phyloP scores from a whole-genome alignment of 2,329 filamentous ascomycete genomes.

The Aureobasidium sp. region DNA sequence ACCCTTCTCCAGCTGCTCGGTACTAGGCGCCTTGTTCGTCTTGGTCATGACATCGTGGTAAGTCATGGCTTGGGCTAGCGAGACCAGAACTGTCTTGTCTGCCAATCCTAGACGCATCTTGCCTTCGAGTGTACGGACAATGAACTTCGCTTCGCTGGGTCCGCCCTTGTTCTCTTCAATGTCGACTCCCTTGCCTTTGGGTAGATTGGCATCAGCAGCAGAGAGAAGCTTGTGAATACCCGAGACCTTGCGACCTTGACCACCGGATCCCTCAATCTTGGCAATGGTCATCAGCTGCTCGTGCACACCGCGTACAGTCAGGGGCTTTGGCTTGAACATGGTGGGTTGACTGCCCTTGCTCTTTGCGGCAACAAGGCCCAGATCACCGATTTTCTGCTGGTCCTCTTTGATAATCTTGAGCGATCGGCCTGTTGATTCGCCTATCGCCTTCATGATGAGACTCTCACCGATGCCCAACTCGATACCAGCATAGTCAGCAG shows the following conservation, averaged over 20 bases:
- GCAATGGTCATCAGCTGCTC: conserved; percentile 84
- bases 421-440: conserved; percentile 84
- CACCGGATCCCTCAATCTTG: conserved; percentile 75
- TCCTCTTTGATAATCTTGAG: conserved; percentile 87
- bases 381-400: conserved; percentile 91
- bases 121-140: conserved; percentile 88
- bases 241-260: conserved; percentile 85
- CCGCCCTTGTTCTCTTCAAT: conserved; percentile 90
- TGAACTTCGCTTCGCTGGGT: conserved; percentile 87
- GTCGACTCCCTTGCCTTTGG: conserved; percentile 63
- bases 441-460: conserved; percentile 97
- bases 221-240: conserved; percentile 96
- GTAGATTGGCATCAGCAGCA: conserved; percentile 68
- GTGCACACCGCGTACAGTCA: conserved; percentile 82
- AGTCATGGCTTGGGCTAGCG: conserved; percentile 81
- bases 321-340: conserved; percentile 93
- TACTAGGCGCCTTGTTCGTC: conserved; percentile 60
- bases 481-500: conserved; percentile 91
- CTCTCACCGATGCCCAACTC: conserved; percentile 98
- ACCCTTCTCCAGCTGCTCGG: conserved; percentile 72
- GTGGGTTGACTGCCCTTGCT: conserved; percentile 91
- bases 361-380: conserved; percentile 91
- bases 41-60: conserved; percentile 70
- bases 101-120: conserved; percentile 88
- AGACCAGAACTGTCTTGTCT: conserved; percentile 85